phyloP scores from a whole-genome alignment of 768 basidiomycete species.

The Boletales sp. region DNA sequence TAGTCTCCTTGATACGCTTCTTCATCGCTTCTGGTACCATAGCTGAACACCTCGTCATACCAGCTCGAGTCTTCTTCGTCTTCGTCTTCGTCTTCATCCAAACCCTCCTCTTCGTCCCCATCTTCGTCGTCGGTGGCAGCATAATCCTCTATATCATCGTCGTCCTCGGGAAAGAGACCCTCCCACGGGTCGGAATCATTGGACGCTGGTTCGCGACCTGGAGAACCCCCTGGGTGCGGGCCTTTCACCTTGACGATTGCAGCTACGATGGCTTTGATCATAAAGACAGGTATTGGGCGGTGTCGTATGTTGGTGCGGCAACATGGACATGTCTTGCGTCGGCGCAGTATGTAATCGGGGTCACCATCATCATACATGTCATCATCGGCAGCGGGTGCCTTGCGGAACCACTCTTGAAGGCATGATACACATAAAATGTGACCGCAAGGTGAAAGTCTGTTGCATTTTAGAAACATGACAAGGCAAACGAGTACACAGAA shows the following conservation, averaged over 20 bases:
- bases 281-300: slow-evolving; percentile 65
- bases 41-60: slow-evolving; percentile 34
- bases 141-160: slow-evolving; percentile 40
- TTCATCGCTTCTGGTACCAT: slow-evolving; percentile 33
- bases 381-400: slow-evolving; percentile 50
- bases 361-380: slow-evolving; percentile 42
- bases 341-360: slow-evolving; percentile 47
- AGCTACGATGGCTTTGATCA: slow-evolving; percentile 57
- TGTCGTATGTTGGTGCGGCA: slow-evolving; percentile 56
- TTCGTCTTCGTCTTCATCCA: slow-evolving; percentile 28
- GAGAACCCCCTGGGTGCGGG: slow-evolving; percentile 12
- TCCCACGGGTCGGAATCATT: slow-evolving; percentile 63
- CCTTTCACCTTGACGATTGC: slow-evolving; percentile 46
- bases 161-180: slow-evolving; percentile 56
- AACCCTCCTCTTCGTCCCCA: slow-evolving; percentile 18
- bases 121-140: slow-evolving; percentile 23
- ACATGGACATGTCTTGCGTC: slow-evolving; percentile 69
- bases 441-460: slow-evolving; percentile 69
- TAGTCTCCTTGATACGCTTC: slow-evolving; percentile 40
- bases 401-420: slow-evolving; percentile 75
- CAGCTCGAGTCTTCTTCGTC: slow-evolving; percentile 27
- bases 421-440: slow-evolving; percentile 73
- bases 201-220: slow-evolving; percentile 28
- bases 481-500: slow-evolving; percentile 9
- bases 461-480: slow-evolving; percentile 5